Evolutionary conservation across 176 grass and related monocot species (phyloP).

Genomic region (Triticum timopheevii): DNA sequence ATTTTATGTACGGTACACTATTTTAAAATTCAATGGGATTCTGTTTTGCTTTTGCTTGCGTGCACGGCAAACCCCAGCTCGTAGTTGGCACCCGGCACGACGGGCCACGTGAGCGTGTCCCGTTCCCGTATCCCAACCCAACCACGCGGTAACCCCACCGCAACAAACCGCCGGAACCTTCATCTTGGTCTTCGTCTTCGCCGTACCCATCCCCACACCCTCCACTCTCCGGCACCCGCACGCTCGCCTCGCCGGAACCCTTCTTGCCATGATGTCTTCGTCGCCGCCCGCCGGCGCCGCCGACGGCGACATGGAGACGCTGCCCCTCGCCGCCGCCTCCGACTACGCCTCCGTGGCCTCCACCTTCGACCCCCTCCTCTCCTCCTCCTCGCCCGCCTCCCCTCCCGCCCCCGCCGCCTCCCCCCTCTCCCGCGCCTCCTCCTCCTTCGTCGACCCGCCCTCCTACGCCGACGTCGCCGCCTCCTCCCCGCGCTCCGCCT

Average conservation of each 20-base stretch:
- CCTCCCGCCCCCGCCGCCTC: constrained; percentile 26
- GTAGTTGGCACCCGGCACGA: not conserved
- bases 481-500: constrained; percentile 44
- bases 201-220: not conserved
- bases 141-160: constrained; percentile 24
- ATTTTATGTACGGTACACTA: no score
- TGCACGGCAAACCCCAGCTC: not conserved
- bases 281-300: constrained; percentile 28
- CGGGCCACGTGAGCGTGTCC: not conserved
- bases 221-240: not conserved
- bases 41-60: not conserved
- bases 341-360: constrained; percentile 41
- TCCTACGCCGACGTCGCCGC: constrained; percentile 88
- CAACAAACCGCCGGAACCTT: not conserved
- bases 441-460: constrained; percentile 87
- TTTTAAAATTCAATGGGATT: not conserved
- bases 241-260: not conserved
- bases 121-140: not conserved
- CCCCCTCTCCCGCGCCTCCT: constrained; percentile 48
- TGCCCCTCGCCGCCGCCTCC: constrained; percentile 56
- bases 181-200: not conserved
- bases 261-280: constrained; percentile 23
- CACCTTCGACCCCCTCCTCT: constrained; percentile 44
- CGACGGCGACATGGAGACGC: constrained; percentile 67
- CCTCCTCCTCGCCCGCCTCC: constrained; percentile 28